Evolutionary conservation across 805 yeast genomes (phyloP).

Genomic region (Teunomyces aglyptinius): DNA sequence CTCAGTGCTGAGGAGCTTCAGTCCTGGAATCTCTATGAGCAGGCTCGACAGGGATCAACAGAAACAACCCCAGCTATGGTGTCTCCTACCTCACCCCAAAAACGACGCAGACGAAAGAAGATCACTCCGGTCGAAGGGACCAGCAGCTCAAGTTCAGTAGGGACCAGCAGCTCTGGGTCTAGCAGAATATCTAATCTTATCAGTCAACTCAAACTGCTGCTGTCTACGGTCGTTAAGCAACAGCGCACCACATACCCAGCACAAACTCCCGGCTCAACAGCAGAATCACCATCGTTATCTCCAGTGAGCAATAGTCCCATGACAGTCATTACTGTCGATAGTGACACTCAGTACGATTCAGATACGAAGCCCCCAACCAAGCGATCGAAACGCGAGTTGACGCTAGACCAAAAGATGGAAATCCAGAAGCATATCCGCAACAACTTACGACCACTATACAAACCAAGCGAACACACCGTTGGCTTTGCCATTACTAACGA

Average conservation of each 20-base stretch:
- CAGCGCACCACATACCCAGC: neutral
- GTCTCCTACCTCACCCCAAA: neutral
- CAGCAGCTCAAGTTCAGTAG: neutral
- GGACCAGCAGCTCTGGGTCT: neutral
- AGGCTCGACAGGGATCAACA: constrained; percentile 16
- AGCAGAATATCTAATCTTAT: constrained; percentile 12
- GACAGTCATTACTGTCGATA: constrained; percentile 2
- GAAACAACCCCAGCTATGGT: neutral
- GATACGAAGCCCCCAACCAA: constrained; percentile 6
- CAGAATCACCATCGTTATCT: constrained; percentile 8
- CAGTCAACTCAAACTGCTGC: constrained; percentile 10
- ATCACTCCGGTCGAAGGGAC: constrained; percentile 9
- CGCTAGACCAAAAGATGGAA: constrained; percentile 47
- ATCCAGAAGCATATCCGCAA: constrained; percentile 59
- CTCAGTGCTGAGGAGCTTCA: constrained; percentile 33
- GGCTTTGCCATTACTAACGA: constrained; percentile 24
- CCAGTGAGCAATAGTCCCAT: constrained; percentile 10
- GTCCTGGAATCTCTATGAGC: constrained; percentile 39
- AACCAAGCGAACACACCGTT: constrained; percentile 28
- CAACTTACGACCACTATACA: constrained; percentile 49
- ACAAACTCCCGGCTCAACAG: constrained; percentile 2
- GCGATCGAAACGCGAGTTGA: constrained; percentile 15
- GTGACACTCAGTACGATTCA: constrained; percentile 8
- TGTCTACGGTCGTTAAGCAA: neutral
- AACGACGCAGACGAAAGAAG: constrained; percentile 16